Percentiles rank a stretch among this genome's conserved stretches.
Conservation (phyloP, 129 eudicot species). For the Smallanthus sonchifolius region DNA sequence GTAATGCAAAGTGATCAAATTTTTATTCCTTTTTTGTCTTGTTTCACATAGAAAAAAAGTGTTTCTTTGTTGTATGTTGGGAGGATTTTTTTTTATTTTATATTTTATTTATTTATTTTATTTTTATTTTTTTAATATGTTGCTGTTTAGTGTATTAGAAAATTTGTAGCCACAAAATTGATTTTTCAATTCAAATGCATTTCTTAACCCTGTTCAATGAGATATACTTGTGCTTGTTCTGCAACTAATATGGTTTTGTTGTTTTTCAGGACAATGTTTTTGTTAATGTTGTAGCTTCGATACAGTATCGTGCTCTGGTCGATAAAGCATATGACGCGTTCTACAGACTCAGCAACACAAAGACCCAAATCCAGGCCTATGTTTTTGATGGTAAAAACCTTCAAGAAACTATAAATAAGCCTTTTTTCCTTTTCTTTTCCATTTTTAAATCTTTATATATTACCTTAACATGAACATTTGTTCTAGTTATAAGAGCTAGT, state of each 20-base stretch:
- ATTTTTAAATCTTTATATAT: neutral
- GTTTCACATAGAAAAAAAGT: too few relatives aligned
- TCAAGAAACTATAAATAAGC: neutral
- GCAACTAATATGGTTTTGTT: neutral
- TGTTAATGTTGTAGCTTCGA: slow-evolving; percentile 67
- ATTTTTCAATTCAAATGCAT: neutral
- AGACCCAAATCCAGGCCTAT: slow-evolving; percentile 57
- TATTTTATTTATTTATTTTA: too few relatives aligned
- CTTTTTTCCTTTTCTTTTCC: neutral
- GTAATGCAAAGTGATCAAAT: too few relatives aligned
- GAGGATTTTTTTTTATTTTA: too few relatives aligned
- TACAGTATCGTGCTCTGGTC: slow-evolving; percentile 64
- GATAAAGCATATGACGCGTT: slow-evolving; percentile 62
- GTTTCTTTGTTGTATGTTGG: too few relatives aligned
- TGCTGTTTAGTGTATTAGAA: too few relatives aligned
- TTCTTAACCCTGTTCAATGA: neutral
- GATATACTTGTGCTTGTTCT: neutral
- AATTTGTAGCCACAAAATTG: neutral
- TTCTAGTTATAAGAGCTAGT: slow-evolving; percentile 52
- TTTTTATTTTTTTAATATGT: too few relatives aligned
- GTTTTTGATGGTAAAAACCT: slow-evolving; percentile 57
- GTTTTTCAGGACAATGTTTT: slow-evolving; percentile 61
- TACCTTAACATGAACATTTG: neutral
- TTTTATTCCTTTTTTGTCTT: too few relatives aligned
- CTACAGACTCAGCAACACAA: slow-evolving; percentile 60